Base-by-base conservation (phyloP, 2,329 filamentous ascomycete genomes). In the Ophiostoma sp. region DNA sequence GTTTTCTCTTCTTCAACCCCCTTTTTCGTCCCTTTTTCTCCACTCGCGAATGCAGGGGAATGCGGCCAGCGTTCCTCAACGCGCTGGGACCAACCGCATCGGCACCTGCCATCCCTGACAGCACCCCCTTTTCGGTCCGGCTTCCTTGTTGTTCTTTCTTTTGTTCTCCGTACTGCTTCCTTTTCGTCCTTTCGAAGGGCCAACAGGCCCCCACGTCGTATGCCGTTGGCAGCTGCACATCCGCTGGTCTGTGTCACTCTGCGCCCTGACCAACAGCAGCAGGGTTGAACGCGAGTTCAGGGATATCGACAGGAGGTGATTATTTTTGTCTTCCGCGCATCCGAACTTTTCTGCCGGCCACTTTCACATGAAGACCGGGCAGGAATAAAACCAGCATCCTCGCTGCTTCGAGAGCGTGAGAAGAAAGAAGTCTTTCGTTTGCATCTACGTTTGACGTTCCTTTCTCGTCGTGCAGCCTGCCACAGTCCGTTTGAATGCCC, bases 381-480 rank as follows among this genome's bases (percentile, higher is more conserved):
- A 45, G 33, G 25, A 28, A 50, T 68, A 68, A 68, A 50, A 33
- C 15, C 42, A n/a, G 17, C 25, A 25, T n/a, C 25, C 12, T 68
- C 64, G 64, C 64, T 33, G 25, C 64, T 50, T 50, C 6, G 28
- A 25, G 22, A 50, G 17, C 17, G 12, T 8, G n/a, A 17, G 22
- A 28, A 25, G 5, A 7, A 9, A 28, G 5, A n/a, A 4, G 7
- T 12, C 36, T 66, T 5, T 61, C 17, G 36, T 50, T 45, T 68
- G 15, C 22, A 22, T 48, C 28, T 25, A 31, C 42, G 64, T 68
- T 50, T 50, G 42, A 33, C 66, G 28, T 52, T 69, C 66, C 19
- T 52, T 69, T 36, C n/a, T 25, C 45, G 66, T 52, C 45, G 66
- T 69, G 66, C 66, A 69, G 66, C 36, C 66, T 69, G 45, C 28